Conservation (phyloP, 2,329 filamentous ascomycete species). For the Ceratocystis destructans region DNA sequence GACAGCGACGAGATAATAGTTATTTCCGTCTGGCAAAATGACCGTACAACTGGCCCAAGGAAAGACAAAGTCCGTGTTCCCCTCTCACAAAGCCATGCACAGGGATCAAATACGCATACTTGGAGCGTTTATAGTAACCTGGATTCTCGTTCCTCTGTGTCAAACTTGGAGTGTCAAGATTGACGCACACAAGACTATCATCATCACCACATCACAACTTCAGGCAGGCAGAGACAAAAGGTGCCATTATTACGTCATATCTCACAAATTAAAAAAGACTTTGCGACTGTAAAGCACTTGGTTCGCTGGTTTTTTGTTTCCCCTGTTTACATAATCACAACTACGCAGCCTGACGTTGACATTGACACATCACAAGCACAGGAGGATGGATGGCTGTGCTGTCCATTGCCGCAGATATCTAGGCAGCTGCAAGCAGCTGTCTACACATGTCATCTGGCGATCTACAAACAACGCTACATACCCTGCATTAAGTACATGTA, state of each 20-base stretch:
- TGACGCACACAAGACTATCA: background rate
- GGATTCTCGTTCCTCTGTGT: background rate
- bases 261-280: background rate
- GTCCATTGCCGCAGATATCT: too few species aligned
- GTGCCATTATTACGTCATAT: background rate
- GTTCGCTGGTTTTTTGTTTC: background rate
- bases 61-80: background rate
- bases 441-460: background rate
- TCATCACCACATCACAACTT: background rate
- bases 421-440: background rate
- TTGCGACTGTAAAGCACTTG: too few species aligned
- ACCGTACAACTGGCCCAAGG: background rate
- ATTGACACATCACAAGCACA: constrained; percentile 2
- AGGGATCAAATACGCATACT: background rate
- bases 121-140: background rate
- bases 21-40: background rate
- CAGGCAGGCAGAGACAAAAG: background rate
- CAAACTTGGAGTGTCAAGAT: background rate
- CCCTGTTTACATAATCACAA: background rate
- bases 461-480: too few species aligned
- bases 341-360: background rate
- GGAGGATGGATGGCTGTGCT: background rate
- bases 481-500: background rate
- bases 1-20: too few species aligned
- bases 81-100: background rate